A percentile compares a stretch with the other conserved stretches of the same genome.
phyloP scores from a whole-genome alignment of 2,329 filamentous ascomycete species.

The Fusarium camptoceras region DNA sequence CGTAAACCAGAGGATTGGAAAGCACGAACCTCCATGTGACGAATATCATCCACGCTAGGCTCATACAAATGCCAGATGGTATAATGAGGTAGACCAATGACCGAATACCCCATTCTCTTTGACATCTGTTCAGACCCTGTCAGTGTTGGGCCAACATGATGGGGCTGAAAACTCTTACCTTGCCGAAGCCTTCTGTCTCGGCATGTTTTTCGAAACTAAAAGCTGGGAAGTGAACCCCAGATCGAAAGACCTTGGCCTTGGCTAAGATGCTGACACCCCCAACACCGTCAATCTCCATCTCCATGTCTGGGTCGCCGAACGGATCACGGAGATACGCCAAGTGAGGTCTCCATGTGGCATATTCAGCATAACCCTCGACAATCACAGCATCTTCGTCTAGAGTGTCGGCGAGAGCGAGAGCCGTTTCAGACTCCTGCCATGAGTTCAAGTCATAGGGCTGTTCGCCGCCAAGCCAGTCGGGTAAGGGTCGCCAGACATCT shows the following conservation, averaged over 20 bases:
- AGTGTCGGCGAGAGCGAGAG: constrained; percentile 90
- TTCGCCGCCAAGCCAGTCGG: constrained; percentile 98
- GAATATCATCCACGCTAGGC: constrained; percentile 96
- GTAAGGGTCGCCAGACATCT: constrained; percentile 98
- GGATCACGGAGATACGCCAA: constrained; percentile 96
- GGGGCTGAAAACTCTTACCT: constrained; percentile 67
- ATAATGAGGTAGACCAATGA: constrained; percentile 95
- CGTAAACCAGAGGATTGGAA: not conserved
- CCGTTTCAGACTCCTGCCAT: constrained; percentile 99
- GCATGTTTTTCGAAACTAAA: constrained; percentile 99
- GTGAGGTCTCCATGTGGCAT: constrained; percentile 97
- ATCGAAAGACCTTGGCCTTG: constrained; percentile 94
- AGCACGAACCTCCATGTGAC: constrained; percentile 84
- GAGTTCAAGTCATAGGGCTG: constrained; percentile 99
- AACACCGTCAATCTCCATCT: constrained; percentile 99
- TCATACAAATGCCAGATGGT: constrained; percentile 99
- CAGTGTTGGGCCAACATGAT: not conserved
- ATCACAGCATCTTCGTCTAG: constrained; percentile 98
- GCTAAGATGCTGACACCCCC: constrained; percentile 97
- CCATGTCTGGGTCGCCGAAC: constrained; percentile 97
- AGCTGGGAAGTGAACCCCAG: constrained; percentile 95
- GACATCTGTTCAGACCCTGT: constrained; percentile 77
- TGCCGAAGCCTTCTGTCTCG: constrained; percentile 98
- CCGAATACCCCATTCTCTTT: constrained; percentile 93
- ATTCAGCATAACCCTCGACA: constrained; percentile 98